Evolutionary conservation across 2,329 filamentous ascomycete genomes (phyloP).

Genomic region (Alternaria brassicae): DNA sequence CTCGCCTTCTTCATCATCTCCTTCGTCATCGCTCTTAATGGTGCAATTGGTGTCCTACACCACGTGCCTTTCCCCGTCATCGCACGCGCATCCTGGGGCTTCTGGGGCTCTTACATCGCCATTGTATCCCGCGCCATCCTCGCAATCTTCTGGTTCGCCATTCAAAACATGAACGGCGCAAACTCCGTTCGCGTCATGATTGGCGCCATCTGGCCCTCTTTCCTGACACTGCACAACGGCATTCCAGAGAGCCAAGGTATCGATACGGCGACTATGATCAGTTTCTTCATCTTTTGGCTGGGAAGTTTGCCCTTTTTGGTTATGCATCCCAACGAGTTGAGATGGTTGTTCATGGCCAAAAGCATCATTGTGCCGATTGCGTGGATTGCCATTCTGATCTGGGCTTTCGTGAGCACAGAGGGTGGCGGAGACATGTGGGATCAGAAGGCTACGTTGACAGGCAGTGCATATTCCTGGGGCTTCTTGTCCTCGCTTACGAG

Average conservation of each 20-base stretch:
- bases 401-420: conserved; percentile 65
- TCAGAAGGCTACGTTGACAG: conserved; percentile 56
- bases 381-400: conserved; percentile 68
- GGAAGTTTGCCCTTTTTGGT: conserved; percentile 63
- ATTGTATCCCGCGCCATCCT: conserved; percentile 62
- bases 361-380: conserved; percentile 61
- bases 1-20: conserved; percentile 61
- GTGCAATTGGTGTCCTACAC: conserved; percentile 56
- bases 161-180: conserved; percentile 70
- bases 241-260: conserved; percentile 62
- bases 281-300: conserved; percentile 66
- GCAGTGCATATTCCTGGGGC: conserved; percentile 61
- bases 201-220: conserved; percentile 66
- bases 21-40: conserved; percentile 67
- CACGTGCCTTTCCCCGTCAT: conserved; percentile 65
- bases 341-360: conserved; percentile 61
- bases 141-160: conserved; percentile 69
- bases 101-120: conserved; percentile 63
- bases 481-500: conserved; percentile 60
- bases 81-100: conserved; percentile 63
- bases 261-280: conserved; percentile 63
- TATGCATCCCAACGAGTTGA: conserved; percentile 63
- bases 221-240: conserved; percentile 60
- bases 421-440: conserved; percentile 59
- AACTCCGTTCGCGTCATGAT: conserved; percentile 61